Evolutionary conservation across 2,329 filamentous ascomycete species (phyloP).

Genomic region (Juglanconis oblonga): DNA sequence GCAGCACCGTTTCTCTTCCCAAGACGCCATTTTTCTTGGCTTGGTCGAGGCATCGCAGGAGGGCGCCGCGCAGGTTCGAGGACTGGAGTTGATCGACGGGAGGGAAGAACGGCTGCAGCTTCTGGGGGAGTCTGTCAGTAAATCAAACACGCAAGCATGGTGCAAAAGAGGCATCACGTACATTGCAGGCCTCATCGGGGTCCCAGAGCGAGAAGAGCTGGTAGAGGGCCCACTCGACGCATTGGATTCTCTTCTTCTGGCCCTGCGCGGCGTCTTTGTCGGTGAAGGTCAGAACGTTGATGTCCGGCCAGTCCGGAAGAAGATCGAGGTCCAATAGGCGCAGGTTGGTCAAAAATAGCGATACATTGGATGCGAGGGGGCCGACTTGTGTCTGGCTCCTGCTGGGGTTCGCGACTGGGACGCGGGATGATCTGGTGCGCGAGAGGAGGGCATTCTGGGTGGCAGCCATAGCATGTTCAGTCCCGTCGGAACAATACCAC

Average conservation of each 20-base stretch:
- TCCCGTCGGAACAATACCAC: neutral
- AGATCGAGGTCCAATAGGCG: conserved; percentile 78
- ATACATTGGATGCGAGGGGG: conserved; percentile 46
- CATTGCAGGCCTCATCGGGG: conserved; percentile 68
- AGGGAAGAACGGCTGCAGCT: conserved; percentile 86
- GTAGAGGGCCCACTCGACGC: conserved; percentile 88
- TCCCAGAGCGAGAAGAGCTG: conserved; percentile 85
- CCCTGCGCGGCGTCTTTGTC: conserved; percentile 64
- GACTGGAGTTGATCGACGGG: conserved; percentile 88
- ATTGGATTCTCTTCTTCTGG: conserved; percentile 78
- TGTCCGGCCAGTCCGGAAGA: conserved; percentile 74
- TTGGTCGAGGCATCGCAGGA: conserved; percentile 77
- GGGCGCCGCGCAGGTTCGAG: conserved; percentile 79
- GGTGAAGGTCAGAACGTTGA: conserved; percentile 68
- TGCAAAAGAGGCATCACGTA: conserved; percentile 35
- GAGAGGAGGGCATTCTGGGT: conserved; percentile 5
- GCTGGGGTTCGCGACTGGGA: conserved; percentile 1
- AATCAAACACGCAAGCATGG: no score
- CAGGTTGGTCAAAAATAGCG: conserved; percentile 78
- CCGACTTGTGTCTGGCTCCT: neutral
- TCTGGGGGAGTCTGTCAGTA: conserved; percentile 47
- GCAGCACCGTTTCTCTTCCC: conserved; percentile 73
- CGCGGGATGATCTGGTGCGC: conserved; percentile 13
- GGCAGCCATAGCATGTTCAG: conserved; percentile 1
- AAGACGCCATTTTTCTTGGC: conserved; percentile 84